Conservation (phyloP, 2,329 filamentous ascomycete species). For the Fusarium mexicanum region DNA sequence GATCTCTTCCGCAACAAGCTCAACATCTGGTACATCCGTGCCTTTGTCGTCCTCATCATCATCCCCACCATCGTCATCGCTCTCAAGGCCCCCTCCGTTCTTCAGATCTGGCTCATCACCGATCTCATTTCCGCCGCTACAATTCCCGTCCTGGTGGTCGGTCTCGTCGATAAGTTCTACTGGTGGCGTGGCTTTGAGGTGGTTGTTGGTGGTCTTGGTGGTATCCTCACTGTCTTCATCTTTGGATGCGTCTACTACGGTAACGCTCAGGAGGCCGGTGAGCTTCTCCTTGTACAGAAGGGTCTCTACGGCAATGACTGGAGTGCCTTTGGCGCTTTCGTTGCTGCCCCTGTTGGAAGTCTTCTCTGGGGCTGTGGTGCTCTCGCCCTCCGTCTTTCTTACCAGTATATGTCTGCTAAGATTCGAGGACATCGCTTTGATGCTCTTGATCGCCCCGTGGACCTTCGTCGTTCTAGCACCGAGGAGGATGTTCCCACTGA, state of each 20-base stretch:
- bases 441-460: slow-evolving; percentile 67
- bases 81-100: slow-evolving; percentile 75
- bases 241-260: slow-evolving; percentile 84
- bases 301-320: slow-evolving; percentile 82
- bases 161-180: slow-evolving; percentile 74
- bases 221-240: slow-evolving; percentile 81
- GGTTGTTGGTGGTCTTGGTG: slow-evolving; percentile 79
- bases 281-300: slow-evolving; percentile 76
- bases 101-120: slow-evolving; percentile 85
- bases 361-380: slow-evolving; percentile 76
- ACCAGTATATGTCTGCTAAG: slow-evolving; percentile 68
- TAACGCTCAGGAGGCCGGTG: slow-evolving; percentile 67
- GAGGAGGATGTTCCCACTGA: slow-evolving; percentile 45
- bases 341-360: slow-evolving; percentile 80
- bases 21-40: slow-evolving; percentile 78
- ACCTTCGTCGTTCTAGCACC: slow-evolving; percentile 41
- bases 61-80: slow-evolving; percentile 79
- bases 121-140: slow-evolving; percentile 81
- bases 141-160: slow-evolving; percentile 79
- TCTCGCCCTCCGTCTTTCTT: slow-evolving; percentile 66
- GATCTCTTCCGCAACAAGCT: slow-evolving; percentile 86
- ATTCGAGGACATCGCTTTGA: slow-evolving; percentile 70
- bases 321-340: slow-evolving; percentile 85
- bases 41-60: slow-evolving; percentile 75
- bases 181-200: slow-evolving; percentile 86